Evolutionary conservation across 2,329 filamentous ascomycete species (phyloP), one percentile per base, ranked within the genome.

Genomic region (Scopulariopsis brevicaulis): DNA sequence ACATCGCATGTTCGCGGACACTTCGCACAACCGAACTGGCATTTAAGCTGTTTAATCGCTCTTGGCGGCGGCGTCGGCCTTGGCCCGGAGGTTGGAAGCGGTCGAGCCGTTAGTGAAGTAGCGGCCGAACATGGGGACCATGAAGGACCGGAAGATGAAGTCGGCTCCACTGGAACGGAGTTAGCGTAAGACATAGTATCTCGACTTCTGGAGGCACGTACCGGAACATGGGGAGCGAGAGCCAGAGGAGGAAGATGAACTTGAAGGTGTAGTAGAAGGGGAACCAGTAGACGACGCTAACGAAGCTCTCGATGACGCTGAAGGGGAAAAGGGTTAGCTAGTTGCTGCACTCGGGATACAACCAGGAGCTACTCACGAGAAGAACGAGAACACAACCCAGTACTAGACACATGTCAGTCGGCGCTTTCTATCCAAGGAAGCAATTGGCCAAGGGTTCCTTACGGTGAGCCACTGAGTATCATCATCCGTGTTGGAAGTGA

Each of bases 251-350:
- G 73, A 97, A 88, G 70, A 95, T 79, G 71, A 99, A 96, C 84
- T 99, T 99, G 88, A 99, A 97, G 71, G 92, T 93, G 77, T 90
- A 99, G 87, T 99, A 99, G 80, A 99, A 99, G 70, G 94, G 88
- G 80, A 95, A 90, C 89, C 89, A 95, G 82, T 94, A 94, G 63
- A 93, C 88, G 63, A 90, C 87, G 75, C 82, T 91, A 68, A 95
- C 76, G 61, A 88, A 81, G 73, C 87, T 91, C 81, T 95, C 90
- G 66, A 90, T 70, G 55, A 94, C 87, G 62, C 80, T 85, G 64
- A 15, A 54, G 18, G 22, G 12, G 20, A 25, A 3, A 43, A 11
- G 8, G 15, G 34, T 59, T 25, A 56, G 58, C 24, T 51, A 24
- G 22, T 18, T 58, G 58, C 57, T 34, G 58, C 54, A 22, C 65